Percentiles rank a stretch among this genome's conserved stretches.
phyloP scores from a whole-genome alignment of 345 rosid species.

The Dovyalis caffra region DNA sequence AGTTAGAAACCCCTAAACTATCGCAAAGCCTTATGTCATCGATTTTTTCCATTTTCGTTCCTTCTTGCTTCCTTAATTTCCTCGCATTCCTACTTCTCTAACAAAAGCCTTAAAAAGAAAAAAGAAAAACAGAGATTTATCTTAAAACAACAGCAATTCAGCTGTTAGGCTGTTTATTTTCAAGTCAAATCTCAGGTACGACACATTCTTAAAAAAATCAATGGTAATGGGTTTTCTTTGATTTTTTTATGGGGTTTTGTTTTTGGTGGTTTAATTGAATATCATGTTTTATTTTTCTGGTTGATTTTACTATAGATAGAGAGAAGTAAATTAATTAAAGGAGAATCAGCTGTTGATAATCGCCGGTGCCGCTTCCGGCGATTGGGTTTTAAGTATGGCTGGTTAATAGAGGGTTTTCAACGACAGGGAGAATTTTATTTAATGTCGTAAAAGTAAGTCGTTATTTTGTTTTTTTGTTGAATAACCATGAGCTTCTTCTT shows the following conservation, averaged over 20 bases:
- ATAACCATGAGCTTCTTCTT: not conserved
- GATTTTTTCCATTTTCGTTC: not conserved
- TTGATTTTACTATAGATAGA: not conserved
- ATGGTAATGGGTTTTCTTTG: not conserved
- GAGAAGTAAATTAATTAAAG: not conserved
- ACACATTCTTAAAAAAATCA: not conserved
- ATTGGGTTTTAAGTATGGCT: constrained; percentile 9
- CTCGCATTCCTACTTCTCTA: not conserved
- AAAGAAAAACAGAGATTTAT: not conserved
- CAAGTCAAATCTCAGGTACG: not conserved
- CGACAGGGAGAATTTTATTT: not conserved
- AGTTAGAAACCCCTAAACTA: constrained; percentile 36
- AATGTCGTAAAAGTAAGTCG: not conserved
- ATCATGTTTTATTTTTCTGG: not conserved
- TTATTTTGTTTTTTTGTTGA: not conserved
- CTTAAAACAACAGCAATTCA: not conserved
- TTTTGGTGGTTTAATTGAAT: not conserved
- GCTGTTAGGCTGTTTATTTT: not conserved
- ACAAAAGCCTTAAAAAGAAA: not conserved
- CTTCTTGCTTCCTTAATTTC: not conserved
- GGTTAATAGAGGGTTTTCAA: not conserved
- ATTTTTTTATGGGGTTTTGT: not conserved
- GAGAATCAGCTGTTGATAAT: not conserved
- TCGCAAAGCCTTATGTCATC: not conserved
- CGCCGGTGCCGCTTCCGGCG: constrained; percentile 19